Base-by-base conservation (phyloP, 1,139 yeast genomes). In the Debaryomyces subglobosus region DNA sequence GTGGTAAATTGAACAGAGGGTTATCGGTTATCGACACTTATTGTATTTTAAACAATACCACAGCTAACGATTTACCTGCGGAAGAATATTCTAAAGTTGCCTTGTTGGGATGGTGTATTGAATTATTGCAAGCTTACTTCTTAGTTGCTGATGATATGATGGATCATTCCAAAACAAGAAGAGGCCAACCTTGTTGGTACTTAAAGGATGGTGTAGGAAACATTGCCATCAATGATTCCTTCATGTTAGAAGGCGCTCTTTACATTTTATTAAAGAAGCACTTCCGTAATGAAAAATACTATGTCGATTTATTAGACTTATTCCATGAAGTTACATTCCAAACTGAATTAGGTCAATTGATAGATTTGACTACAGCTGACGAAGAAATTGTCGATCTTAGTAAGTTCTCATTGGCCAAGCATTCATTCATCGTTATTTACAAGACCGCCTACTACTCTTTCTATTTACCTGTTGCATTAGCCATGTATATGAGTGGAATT, bases 141-240 rank as follows among this genome's bases (percentile, higher is more conserved):
- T 79, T 95, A 60, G 98, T 95, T 47, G 96, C 98, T 33, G 99
- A 95, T 68, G 99, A 95, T 69, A 95, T 95, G 82, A 95, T 95
- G 99, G 99, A 95, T 71, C 84, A 84, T 58, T 89, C 97, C 34
- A 88, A 90, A 69, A 95, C 99, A 42, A 89, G 99, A 78, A 86
- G 99, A 68, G 98, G 97, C 49, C 98, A 94, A 71, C 94, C 97
- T 59, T 95, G 99, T 74, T 95, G 99, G 99, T 95, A 92, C 75
- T 85, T 76, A 63, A 81, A 74, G 46, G 86, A 84, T 53, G 84
- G 84, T 40, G 96, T 92, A 49, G 89, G 89, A 39, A 89, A 90
- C 68, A 87, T 94, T 66, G 99, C 99, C 52, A 94, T 95, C 71
- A 95, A 95, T 66, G 99, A 95, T 64, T 84, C 99, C 2, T 95